Percentiles rank a stretch among this genome's conserved stretches.
These are phyloP conservation scores for Phialophora expanda DNA, from an alignment of 2,329 filamentous ascomycete species.

Conservation along the genomic window DNA sequence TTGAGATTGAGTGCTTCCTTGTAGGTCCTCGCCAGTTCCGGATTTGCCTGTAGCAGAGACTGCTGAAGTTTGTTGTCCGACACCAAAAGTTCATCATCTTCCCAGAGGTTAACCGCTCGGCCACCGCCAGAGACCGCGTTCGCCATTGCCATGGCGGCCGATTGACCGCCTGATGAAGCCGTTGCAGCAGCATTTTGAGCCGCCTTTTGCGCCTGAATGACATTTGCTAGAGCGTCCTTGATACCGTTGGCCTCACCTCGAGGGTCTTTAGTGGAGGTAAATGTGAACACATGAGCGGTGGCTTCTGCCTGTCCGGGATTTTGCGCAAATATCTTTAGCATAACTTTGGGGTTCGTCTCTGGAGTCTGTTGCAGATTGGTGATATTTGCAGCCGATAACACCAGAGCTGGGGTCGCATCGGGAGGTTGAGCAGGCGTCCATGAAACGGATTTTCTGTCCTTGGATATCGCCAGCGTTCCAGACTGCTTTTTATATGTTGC, in stretches of 20 bases:
- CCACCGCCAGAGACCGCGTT: conserved; percentile 64
- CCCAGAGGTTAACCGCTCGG: conserved; percentile 65
- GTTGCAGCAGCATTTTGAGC: conserved; percentile 47
- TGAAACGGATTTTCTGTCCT: conserved; percentile 73
- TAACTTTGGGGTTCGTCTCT: conserved; percentile 83
- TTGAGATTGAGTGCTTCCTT: conserved; percentile 83
- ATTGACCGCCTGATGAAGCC: conserved; percentile 49
- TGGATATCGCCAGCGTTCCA: conserved; percentile 76
- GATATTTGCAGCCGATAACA: conserved; percentile 74
- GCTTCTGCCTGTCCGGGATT: conserved; percentile 63
- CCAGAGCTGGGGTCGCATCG: conserved; percentile 67
- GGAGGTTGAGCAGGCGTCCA: conserved; percentile 75
- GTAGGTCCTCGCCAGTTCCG: conserved; percentile 78
- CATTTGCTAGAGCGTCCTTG: conserved; percentile 77
- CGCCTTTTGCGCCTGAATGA: conserved; percentile 73
- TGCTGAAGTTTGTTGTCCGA: conserved; percentile 82
- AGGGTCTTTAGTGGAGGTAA: conserved; percentile 77
- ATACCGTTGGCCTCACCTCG: conserved; percentile 83
- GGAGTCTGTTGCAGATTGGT: conserved; percentile 96
- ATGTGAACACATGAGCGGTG: conserved; percentile 81
- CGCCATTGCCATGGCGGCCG: conserved; percentile 78
- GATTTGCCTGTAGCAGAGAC: conserved; percentile 82
- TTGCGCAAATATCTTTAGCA: conserved; percentile 88
- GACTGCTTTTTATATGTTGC: conserved; percentile 95
- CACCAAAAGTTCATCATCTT: conserved; percentile 79